Base-by-base conservation (phyloP, 768 basidiomycete species). In the Naganishia friedmannii region DNA sequence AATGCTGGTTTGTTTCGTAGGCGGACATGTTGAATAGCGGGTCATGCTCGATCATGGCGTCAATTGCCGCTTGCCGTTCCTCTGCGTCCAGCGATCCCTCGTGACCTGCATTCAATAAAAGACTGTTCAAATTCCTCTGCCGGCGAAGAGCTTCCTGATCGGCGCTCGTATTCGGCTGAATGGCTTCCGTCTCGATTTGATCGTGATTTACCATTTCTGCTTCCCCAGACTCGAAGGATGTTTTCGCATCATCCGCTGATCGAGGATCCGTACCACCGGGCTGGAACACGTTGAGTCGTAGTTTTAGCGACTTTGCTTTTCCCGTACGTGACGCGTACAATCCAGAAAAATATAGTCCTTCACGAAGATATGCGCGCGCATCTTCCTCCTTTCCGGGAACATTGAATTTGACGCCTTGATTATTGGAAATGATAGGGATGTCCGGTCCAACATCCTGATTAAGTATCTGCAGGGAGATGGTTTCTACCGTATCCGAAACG, bases 261-360 rank as follows among this genome's bases (percentile, higher is more conserved):
- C 69, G 46, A 17, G 69, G 69, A 23, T 68, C 67, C 26, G 71
- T 72, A 17, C 71, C 67, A 26, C 71, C 74, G 12, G 74, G 74
- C 65, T 70, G 71, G 32, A 67, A 68, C 19, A 76, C 48, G 17
- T 53, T 70, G 31, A 79, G 66, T 26, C 77, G 70, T 12, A 80
- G 74, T 19, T 72, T 58, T 42, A 78, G 75, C 28, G 72, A 72
- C 69, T 77, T 78, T 31, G 71, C 69, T 57, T 79, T 80, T 1
- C 66, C 70, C 17, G 70, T 73, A 4, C 66, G 26, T 17, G 53
- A 63, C 7, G 72, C 72, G 70, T 75, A 79, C 23, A 80, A 68
- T 1, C 73, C 77, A 7, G 78, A 74, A 60, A 77, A 80, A n/a
- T 66, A 69, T n/a, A 80, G 54, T 7, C 79, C 79, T 29, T 78